Evolutionary conservation across 257 asterid genomes (phyloP), one percentile per base, ranked within the genome.

Genomic region (Lithospermum erythrorhizon): DNA sequence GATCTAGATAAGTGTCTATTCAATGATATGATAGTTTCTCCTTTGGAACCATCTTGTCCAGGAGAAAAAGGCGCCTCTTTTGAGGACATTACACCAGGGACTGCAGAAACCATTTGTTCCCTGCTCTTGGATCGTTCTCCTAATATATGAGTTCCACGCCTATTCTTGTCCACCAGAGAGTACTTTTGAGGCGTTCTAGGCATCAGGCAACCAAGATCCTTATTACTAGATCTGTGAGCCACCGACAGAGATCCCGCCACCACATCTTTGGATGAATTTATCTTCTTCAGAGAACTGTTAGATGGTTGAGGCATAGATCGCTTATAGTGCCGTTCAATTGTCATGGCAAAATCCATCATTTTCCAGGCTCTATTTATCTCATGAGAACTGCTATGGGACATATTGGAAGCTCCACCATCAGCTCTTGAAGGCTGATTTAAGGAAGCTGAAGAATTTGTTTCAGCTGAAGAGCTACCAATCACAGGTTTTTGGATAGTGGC

Each of bases 341-440:
- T 65, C 76, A 78, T 87, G 8, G 95, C 94, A 68, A 76, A 77
- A 59, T 70, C 71, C 76, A 82, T 45, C 93, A 87, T 83, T 72
- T 77, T 78, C 90, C 95, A 87, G 22, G 90, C 95, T 68, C 70
- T 82, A 58, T 70, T 72, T 70, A 82, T 78, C 68, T 75, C 86
- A 51, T 27, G 35, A 47, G 75, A 63, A 57, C 32, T 58, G 60
- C 56, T 68, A 37, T 56, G 61, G 53, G 58, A 57, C n/a, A 65
- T 18, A 59, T 25, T 62, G 27, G 70, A 70, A 72, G 77, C 65
- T 62, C 71, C 58, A 71, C 65, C 63, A 35, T 65, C 69, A 66
- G 68, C 61, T 24, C 60, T 58, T 58, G 70, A 63, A 56, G 37
- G 73, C 67, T 67, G 75, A 59, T 59, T 70, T 47, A 45, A 55